phyloP scores from a whole-genome alignment of 2,329 filamentous ascomycete genomes.

The Dactylonectria macrodidyma region DNA sequence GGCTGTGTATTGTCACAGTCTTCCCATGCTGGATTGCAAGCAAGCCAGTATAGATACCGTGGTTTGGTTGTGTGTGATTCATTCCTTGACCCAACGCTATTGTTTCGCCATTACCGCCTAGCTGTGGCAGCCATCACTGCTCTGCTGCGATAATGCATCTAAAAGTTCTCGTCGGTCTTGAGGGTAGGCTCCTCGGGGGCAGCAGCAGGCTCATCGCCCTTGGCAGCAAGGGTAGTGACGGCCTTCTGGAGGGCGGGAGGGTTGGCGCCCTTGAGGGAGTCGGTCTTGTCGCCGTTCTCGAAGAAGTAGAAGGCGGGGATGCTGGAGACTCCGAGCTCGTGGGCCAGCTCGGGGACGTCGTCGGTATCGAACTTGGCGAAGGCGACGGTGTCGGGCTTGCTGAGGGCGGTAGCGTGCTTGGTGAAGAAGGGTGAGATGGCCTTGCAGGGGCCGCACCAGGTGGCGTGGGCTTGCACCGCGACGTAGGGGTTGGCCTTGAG shows the following conservation, averaged over 20 bases:
- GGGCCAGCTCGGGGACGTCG: constrained; percentile 64
- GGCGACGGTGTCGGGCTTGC: constrained; percentile 59
- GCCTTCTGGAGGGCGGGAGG: constrained; percentile 52
- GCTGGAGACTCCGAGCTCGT: constrained; percentile 65
- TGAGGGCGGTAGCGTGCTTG: constrained; percentile 59
- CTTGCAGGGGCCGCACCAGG: constrained; percentile 75
- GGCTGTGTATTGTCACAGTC: background rate
- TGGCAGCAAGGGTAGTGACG: constrained; percentile 43
- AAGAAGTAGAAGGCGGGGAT: constrained; percentile 76
- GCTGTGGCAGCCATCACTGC: background rate
- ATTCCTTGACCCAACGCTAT: background rate
- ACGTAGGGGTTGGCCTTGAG: constrained; percentile 65
- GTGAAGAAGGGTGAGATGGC: constrained; percentile 69
- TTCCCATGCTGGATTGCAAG: background rate
- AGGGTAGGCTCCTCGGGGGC: constrained; percentile 25
- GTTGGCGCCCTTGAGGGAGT: constrained; percentile 60
- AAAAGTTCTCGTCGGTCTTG: constrained; percentile 34
- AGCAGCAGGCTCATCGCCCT: constrained; percentile 44
- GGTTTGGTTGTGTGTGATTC: background rate
- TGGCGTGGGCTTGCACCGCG: constrained; percentile 70
- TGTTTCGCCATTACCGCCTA: background rate
- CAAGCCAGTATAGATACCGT: background rate
- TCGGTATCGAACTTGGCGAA: constrained; percentile 75
- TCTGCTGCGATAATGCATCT: constrained; percentile 11
- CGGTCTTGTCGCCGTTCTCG: constrained; percentile 64